Evolutionary conservation across 176 grass and related monocot species (phyloP).

Genomic region (Paspalum notatum): DNA sequence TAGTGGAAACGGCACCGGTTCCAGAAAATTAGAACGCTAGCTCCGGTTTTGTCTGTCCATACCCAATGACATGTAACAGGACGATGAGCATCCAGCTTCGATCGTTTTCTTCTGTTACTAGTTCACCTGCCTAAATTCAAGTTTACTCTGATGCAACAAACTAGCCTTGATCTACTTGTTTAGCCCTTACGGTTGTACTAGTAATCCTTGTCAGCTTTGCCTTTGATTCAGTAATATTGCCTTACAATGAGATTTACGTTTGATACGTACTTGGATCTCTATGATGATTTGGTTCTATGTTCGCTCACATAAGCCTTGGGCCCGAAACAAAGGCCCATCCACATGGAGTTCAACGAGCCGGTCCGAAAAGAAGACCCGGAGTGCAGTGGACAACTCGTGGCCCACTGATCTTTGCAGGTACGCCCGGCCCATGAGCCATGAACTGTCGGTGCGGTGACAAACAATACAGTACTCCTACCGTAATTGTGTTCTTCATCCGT

Average conservation of each 20-base stretch:
- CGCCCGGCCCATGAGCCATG: no score
- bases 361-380: no score
- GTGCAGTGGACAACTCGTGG: no score
- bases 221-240: not conserved
- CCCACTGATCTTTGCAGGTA: no score
- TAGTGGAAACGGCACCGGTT: slow-evolving; percentile 1
- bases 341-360: not conserved
- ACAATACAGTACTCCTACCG: no score
- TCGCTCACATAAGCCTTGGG: not conserved
- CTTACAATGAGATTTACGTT: not conserved
- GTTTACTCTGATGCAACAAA: not conserved
- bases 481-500: no score
- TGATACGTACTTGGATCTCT: not conserved
- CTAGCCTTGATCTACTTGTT: not conserved
- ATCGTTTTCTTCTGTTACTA: not conserved
- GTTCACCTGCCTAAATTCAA: not conserved
- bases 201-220: not conserved
- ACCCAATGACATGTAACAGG: not conserved
- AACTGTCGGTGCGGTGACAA: no score
- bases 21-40: not conserved
- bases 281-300: no score
- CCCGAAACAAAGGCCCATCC: not conserved
- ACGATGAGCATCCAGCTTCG: not conserved
- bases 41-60: slow-evolving; percentile 7
- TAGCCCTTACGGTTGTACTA: not conserved